Conservation (phyloP, 305 asterid genomes). For the Euphrasia arctica region DNA sequence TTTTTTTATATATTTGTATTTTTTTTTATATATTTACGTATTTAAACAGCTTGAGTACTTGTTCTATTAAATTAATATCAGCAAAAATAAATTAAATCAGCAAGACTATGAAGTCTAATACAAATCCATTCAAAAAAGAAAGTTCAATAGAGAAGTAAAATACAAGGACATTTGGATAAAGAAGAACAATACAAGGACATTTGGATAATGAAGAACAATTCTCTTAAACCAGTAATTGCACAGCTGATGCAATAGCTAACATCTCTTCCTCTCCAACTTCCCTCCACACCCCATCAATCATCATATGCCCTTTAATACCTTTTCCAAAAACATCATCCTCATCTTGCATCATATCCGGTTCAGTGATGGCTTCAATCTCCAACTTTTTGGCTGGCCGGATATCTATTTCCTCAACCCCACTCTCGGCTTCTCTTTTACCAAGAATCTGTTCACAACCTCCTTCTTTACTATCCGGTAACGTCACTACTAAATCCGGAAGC, state of each 20-base stretch:
- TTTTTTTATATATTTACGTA: no score
- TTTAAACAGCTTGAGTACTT: no score
- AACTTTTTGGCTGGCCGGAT: slow-evolving; percentile 28
- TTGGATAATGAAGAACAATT: no score
- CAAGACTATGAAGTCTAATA: no score
- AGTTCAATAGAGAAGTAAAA: no score
- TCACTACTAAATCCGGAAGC: slow-evolving; percentile 44
- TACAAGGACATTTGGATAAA: no score
- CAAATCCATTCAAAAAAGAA: no score
- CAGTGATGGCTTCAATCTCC: slow-evolving; percentile 25
- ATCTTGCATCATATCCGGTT: slow-evolving; percentile 12
- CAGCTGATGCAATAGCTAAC: slow-evolving; percentile 49
- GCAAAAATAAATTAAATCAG: no score
- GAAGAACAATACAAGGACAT: no score
- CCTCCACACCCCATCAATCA: slow-evolving; percentile 73
- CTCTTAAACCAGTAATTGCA: slow-evolving; percentile 46
- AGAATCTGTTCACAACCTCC: slow-evolving; percentile 25
- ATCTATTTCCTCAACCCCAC: slow-evolving; percentile 33
- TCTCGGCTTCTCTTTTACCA: slow-evolving; percentile 56
- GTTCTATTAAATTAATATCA: no score
- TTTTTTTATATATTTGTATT: no score
- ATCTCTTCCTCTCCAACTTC: slow-evolving; percentile 52
- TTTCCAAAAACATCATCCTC: slow-evolving; percentile 20
- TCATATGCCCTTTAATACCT: slow-evolving; percentile 45
- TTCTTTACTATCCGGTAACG: slow-evolving; percentile 21